Evolutionary conservation across 192 early-diverging fungal genomes (phyloP).

Genomic region (Linnemannia zychae): DNA sequence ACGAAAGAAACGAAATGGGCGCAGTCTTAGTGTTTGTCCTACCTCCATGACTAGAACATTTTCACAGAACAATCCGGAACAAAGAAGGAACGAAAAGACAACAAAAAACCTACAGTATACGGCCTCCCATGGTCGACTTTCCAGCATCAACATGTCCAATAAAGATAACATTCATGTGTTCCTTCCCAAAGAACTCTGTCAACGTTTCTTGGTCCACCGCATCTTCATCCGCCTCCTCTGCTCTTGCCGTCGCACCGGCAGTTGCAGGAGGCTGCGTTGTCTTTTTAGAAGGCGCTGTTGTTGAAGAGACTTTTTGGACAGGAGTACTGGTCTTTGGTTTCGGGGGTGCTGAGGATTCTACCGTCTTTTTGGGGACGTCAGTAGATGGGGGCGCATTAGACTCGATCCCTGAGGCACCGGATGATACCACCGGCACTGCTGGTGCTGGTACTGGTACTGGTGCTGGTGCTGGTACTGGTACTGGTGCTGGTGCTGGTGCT

Average conservation of each 20-base stretch:
- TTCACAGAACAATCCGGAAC: too few relatives aligned
- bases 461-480: slow-evolving; percentile 16
- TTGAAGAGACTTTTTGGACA: slow-evolving; percentile 25
- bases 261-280: slow-evolving; percentile 25
- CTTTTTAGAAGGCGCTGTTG: slow-evolving; percentile 34
- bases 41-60: too few relatives aligned
- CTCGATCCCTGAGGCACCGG: slow-evolving; percentile 12
- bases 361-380: slow-evolving; percentile 31
- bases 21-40: neutral
- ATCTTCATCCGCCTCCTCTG: slow-evolving; percentile 63
- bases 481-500: slow-evolving; percentile 8
- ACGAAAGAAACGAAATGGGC: neutral
- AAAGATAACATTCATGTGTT: slow-evolving; percentile 95
- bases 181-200: slow-evolving; percentile 83
- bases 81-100: too few relatives aligned
- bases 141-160: slow-evolving; percentile 97
- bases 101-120: slow-evolving; percentile 77
- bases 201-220: slow-evolving; percentile 62
- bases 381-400: slow-evolving; percentile 18
- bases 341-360: slow-evolving; percentile 16
- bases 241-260: slow-evolving; percentile 29
- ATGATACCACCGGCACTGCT: too few relatives aligned
- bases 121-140: slow-evolving; percentile 98
- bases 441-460: slow-evolving; percentile 10
- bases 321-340: slow-evolving; percentile 21